Base-by-base conservation (phyloP, 169 alveolate species). In the Plasmodium gallinaceum region DNA sequence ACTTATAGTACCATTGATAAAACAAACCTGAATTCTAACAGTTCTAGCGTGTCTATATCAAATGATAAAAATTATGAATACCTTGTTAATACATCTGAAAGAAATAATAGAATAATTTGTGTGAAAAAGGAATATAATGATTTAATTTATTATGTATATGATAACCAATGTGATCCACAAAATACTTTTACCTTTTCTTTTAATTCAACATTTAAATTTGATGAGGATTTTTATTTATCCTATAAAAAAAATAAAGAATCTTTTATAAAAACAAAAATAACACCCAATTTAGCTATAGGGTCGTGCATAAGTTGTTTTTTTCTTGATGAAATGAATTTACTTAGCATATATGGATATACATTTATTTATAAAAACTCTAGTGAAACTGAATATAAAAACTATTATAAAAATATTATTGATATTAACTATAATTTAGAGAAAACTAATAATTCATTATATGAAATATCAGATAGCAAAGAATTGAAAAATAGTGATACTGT, bases 131-230 rank as follows among this genome's bases (percentile, higher is more conserved):
- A 86, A 69, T 86, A 70, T 52, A 61, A 86, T 51, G 57, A 86
- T 70, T 70, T 86, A 54, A 86, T 86, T 58, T 65, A 86, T 39
- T 86, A 86, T 45, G 37, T 42, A 2, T 70, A 86, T 71, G 75
- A 86, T 20, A 86, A 58, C 22, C 75, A 86, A 12, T 86, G 92
- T 64, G 87, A 86, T 42, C 92, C 86, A 3, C 75, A 86, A 37
- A 86, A 86, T 52, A 86, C 87, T 1, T 86, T 86, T 62, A 86
- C 76, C 37, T 86, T 86, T 65, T 86, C 92, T 43, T 86, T 86
- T 65, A 86, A 86, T 37, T 86, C 92, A 14, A 86, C 92, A 57
- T 86, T 70, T 73, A 86, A 86, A 58, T 69, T 70, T 72, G 74
- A 86, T 51, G 68, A 37, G 0, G 52, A 58, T 7, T 86, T 58